Conservation (phyloP, 192 early-diverging fungal genomes). For the Backusella australiensis region DNA sequence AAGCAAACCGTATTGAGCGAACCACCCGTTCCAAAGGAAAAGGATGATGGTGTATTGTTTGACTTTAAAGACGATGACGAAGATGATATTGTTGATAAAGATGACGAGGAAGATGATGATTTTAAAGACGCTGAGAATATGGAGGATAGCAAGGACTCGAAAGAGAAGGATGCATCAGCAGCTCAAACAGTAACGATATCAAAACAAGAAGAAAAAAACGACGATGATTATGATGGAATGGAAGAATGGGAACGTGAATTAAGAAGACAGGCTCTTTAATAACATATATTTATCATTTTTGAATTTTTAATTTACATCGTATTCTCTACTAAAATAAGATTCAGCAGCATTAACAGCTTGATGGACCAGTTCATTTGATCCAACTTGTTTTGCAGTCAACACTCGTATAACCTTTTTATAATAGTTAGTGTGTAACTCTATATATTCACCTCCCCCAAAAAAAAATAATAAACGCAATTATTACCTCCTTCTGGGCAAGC, state of each 20-base stretch:
- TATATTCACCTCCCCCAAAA: too few relatives aligned
- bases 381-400: background rate
- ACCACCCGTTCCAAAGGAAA: background rate
- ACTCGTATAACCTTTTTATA: background rate
- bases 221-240: constrained; percentile 9
- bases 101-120: constrained; percentile 1
- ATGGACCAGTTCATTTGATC: background rate
- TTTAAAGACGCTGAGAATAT: background rate
- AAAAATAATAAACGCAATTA: background rate
- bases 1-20: constrained; percentile 47
- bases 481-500: background rate
- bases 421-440: background rate
- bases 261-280: constrained; percentile 17
- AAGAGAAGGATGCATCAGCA: background rate
- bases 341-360: constrained; percentile 5
- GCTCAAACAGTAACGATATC: background rate
- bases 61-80: background rate
- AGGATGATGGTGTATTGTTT: constrained; percentile 27
- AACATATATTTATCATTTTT: background rate
- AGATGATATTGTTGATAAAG: background rate
- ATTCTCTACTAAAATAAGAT: constrained; percentile 25
- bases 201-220: background rate
- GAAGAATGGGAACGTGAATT: constrained; percentile 42
- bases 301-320: background rate
- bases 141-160: background rate